Evolutionary conservation across 441 rosid genomes (phyloP).

Genomic region (Pelargonium fulgidum): DNA sequence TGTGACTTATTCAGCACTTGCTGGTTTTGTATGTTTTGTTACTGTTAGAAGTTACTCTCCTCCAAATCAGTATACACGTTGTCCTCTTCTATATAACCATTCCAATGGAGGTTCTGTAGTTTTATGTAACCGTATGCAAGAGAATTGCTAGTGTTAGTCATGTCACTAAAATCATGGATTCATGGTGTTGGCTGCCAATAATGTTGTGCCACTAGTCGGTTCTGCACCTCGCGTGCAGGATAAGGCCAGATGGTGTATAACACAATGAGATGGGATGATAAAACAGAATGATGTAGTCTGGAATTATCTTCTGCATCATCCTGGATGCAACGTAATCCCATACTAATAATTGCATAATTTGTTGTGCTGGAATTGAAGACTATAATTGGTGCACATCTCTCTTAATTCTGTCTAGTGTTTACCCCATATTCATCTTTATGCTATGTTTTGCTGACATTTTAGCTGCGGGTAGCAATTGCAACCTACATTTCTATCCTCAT

Average conservation of each 20-base stretch:
- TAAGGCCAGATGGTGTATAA: background rate
- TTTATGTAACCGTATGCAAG: background rate
- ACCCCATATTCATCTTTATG: too few species aligned
- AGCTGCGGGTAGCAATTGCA: background rate
- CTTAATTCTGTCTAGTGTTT: too few species aligned
- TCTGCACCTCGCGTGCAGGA: too few species aligned
- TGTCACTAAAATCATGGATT: background rate
- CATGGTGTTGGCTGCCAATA: background rate
- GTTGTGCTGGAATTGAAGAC: too few species aligned
- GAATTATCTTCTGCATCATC: too few species aligned
- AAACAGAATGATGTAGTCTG: too few species aligned
- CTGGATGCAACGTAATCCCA: too few species aligned
- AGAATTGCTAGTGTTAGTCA: slow-evolving; percentile 1
- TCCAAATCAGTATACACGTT: background rate
- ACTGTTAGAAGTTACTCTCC: background rate
- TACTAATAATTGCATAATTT: too few species aligned
- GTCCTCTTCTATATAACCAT: background rate
- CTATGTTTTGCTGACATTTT: background rate
- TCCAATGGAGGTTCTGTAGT: background rate
- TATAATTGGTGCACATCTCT: too few species aligned
- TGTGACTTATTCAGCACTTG: background rate
- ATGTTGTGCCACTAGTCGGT: background rate
- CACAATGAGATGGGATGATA: background rate
- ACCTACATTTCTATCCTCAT: background rate
- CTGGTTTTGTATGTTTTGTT: background rate